Evolutionary conservation across 805 yeast genomes (phyloP).

Genomic region (Metahyphopichia silvanorum): DNA sequence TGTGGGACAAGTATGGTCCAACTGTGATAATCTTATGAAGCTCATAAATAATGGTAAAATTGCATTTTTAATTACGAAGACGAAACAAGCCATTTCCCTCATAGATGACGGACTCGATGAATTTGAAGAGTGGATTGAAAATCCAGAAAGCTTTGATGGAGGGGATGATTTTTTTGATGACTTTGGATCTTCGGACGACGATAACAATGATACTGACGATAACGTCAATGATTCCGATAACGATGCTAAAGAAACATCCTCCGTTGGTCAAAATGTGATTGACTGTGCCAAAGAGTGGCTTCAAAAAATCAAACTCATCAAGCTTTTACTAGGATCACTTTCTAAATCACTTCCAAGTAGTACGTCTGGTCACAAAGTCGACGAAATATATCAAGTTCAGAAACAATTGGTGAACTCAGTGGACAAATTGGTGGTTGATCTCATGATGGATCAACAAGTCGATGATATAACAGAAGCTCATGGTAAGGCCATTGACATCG

Average conservation of each 20-base stretch:
- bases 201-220: slow-evolving; percentile 20
- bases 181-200: slow-evolving; percentile 44
- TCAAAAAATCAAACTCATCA: slow-evolving; percentile 52
- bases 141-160: slow-evolving; percentile 45
- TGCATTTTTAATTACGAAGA: slow-evolving; percentile 47
- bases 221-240: slow-evolving; percentile 16
- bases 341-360: slow-evolving; percentile 53
- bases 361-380: slow-evolving; percentile 43
- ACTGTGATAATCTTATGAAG: slow-evolving; percentile 48
- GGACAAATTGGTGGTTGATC: slow-evolving; percentile 58
- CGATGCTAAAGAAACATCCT: slow-evolving; percentile 15
- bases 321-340: slow-evolving; percentile 55
- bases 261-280: slow-evolving; percentile 24
- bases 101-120: slow-evolving; percentile 65
- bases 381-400: slow-evolving; percentile 44
- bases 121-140: slow-evolving; percentile 63
- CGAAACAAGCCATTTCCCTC: slow-evolving; percentile 43
- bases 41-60: slow-evolving; percentile 48
- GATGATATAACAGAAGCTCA: slow-evolving; percentile 29
- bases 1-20: slow-evolving; percentile 72
- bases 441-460: slow-evolving; percentile 47
- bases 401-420: slow-evolving; percentile 40
- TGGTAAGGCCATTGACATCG: slow-evolving; percentile 20
- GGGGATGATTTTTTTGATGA: slow-evolving; percentile 58
- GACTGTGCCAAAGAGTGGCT: slow-evolving; percentile 48